These are phyloP conservation scores for Brettanomyces nanus DNA, from an alignment of 805 yeast genomes.

Conservation along the genomic window DNA sequence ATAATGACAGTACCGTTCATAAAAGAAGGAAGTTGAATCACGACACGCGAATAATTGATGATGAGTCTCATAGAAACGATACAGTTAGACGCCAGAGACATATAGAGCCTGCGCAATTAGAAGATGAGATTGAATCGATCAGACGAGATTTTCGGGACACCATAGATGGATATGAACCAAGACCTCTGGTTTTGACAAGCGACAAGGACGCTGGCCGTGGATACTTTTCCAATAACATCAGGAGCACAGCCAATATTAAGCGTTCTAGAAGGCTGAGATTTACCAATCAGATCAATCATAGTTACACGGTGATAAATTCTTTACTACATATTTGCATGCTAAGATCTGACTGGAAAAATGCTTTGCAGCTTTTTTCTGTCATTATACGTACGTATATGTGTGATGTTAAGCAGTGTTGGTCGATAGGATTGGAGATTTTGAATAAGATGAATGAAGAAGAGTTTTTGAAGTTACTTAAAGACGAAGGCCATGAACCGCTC, in stretches of 20 bases:
- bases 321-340: slow-evolving; percentile 43
- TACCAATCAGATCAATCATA: neutral
- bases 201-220: neutral
- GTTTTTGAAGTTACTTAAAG: slow-evolving; percentile 8
- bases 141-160: neutral
- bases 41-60: neutral
- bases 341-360: slow-evolving; percentile 44
- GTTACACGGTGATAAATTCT: slow-evolving; percentile 12
- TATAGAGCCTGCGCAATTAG: neutral
- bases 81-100: neutral
- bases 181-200: neutral
- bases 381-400: slow-evolving; percentile 39
- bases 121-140: neutral
- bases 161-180: neutral
- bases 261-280: neutral
- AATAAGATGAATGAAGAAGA: slow-evolving; percentile 19
- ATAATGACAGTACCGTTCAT: neutral
- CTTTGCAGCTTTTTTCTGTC: slow-evolving; percentile 43
- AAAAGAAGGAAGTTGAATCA: neutral
- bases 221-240: neutral
- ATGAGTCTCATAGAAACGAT: neutral
- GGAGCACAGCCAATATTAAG: neutral
- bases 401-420: slow-evolving; percentile 56
- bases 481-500: neutral
- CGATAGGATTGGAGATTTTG: slow-evolving; percentile 51